A percentile compares a stretch with the other conserved stretches of the same genome.
phyloP scores from a whole-genome alignment of 2,329 filamentous ascomycete genomes.

The Coccinonectria pachysandricola region DNA sequence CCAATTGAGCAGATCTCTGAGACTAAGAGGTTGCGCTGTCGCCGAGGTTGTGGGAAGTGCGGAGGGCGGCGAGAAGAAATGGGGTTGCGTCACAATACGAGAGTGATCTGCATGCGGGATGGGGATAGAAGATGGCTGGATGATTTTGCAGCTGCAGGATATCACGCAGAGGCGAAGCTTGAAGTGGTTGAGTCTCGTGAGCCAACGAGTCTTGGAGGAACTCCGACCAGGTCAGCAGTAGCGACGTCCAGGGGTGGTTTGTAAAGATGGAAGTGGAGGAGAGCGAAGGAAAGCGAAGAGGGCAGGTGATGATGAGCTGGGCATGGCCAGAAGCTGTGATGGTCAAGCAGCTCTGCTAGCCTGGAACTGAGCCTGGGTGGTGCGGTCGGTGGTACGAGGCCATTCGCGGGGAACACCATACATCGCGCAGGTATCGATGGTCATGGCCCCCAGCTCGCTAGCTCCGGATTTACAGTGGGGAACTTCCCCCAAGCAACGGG shows the following conservation, averaged over 20 bases:
- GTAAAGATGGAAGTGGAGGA: neutral
- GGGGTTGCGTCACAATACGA: slow-evolving; percentile 19
- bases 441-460: too few species aligned
- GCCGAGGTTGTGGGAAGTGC: slow-evolving; percentile 11
- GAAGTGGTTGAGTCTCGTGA: slow-evolving; percentile 3
- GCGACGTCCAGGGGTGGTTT: neutral
- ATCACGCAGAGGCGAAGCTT: slow-evolving; percentile 1
- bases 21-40: slow-evolving; percentile 13
- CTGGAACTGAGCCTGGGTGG: too few species aligned
- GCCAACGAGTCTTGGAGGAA: too few species aligned
- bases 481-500: neutral
- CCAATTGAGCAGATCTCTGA: slow-evolving; percentile 17
- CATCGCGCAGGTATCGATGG: too few species aligned
- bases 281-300: slow-evolving; percentile 1
- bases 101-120: too few species aligned
- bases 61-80: slow-evolving; percentile 16
- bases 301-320: slow-evolving; percentile 4
- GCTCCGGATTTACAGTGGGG: neutral
- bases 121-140: slow-evolving; percentile 6
- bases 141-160: slow-evolving; percentile 1
- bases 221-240: neutral
- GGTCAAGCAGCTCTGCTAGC: too few species aligned
- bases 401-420: too few species aligned
- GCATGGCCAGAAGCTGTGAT: too few species aligned
- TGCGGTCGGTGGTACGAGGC: slow-evolving; percentile 3